These are phyloP conservation scores for Ceratobasidium sp. DNA, from an alignment of 1,284 basidiomycete genomes.

Conservation along the genomic window DNA sequence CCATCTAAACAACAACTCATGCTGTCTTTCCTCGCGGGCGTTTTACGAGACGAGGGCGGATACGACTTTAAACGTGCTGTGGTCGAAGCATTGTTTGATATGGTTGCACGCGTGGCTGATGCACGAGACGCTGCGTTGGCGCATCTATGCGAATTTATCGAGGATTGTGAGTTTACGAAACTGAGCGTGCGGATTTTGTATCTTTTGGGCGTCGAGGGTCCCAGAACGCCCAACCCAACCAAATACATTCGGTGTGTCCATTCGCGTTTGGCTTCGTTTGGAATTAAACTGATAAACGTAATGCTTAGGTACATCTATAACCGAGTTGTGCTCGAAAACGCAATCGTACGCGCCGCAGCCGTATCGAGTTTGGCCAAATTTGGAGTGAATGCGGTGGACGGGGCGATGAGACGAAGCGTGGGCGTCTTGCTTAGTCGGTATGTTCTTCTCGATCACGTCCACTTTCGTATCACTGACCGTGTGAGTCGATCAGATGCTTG, in stretches of 20 bases:
- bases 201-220: slow-evolving; percentile 94
- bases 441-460: slow-evolving; percentile 43
- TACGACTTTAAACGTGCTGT: slow-evolving; percentile 99
- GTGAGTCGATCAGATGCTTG: slow-evolving; percentile 72
- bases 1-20: slow-evolving; percentile 94
- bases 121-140: slow-evolving; percentile 96
- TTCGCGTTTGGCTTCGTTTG: background rate
- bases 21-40: slow-evolving; percentile 93
- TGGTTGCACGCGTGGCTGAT: slow-evolving; percentile 97
- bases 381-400: slow-evolving; percentile 86
- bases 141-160: slow-evolving; percentile 99
- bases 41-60: slow-evolving; percentile 95
- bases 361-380: slow-evolving; percentile 96
- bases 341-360: slow-evolving; percentile 96
- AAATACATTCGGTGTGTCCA: slow-evolving; percentile 78
- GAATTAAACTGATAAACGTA: background rate
- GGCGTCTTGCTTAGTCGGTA: slow-evolving; percentile 84
- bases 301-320: slow-evolving; percentile 94
- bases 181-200: slow-evolving; percentile 97
- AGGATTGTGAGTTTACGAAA: slow-evolving; percentile 99
- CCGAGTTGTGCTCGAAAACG: slow-evolving; percentile 97
- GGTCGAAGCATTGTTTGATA: slow-evolving; percentile 99
- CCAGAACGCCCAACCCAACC: slow-evolving; percentile 92
- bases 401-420: slow-evolving; percentile 82
- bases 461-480: background rate